Base-by-base conservation (phyloP, 805 yeast genomes). In the Henningerozyma blattae region DNA sequence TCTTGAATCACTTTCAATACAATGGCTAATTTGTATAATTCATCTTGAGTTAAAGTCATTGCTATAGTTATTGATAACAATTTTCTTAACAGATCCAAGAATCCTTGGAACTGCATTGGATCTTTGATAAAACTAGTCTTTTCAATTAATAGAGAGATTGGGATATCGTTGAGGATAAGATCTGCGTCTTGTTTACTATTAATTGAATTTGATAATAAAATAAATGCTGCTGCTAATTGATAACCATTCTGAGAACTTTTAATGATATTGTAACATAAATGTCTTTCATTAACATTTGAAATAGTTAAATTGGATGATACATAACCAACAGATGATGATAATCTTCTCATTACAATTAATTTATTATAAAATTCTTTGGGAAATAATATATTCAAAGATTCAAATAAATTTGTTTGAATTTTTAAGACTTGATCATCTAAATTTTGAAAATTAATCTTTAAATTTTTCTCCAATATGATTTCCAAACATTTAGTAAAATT, bases 71-170 rank as follows among this genome's bases (percentile, higher is more conserved):
- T 26, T 26, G 44, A 52, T 9, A 57, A 14, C 12, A 49, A 32
- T 38, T 57, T 57, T 28, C 40, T 50, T 4, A 47, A 22, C 13
- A 54, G 34, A 35, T 52, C 56, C 6, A 57, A 32, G 26, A 45
- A 46, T 2, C 61, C 59, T 38, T 55, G 59, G 27, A 38, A 52
- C 33, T 53, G 52, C 37, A 54, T 38, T 4, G 60, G 59, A 31
- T 57, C 62, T 17, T 36, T 43, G 10, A 56, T 35, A 6, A 27
- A 32, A 5, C 30, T 22, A 4, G 43, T 36, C 5, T 31, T 31
- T 1, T 33, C n/a, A 3, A 51, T 40, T 3, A 56, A 14, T 8
- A 41, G 24, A 7, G 39, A 38, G 6, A 46, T 22, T 2, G 43
- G 17, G 10, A 53, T 26, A 5, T 32, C 14, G 4, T 44, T 29